Conservation (phyloP, 2,329 filamentous ascomycete genomes). For the Verticillium isaacii region DNA sequence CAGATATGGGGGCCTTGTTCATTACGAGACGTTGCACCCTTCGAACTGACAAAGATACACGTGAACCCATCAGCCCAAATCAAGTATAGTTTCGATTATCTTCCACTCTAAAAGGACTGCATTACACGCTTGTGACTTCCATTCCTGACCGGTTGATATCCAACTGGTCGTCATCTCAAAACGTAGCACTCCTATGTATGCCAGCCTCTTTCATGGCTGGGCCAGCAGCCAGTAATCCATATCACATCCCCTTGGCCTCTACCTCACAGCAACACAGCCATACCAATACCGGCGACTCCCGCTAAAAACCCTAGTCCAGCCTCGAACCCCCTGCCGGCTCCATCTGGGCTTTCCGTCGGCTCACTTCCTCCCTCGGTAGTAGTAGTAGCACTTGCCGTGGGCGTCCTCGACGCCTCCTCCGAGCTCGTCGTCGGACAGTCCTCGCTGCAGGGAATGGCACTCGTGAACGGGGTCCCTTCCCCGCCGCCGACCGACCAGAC, state of each 20-base stretch:
- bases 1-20: no score
- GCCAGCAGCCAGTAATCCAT: no score
- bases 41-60: no score
- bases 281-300: background rate
- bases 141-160: no score
- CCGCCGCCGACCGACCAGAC: slow-evolving; percentile 18
- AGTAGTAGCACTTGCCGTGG: background rate
- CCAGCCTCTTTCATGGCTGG: background rate
- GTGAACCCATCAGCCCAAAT: no score
- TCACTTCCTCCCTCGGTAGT: background rate
- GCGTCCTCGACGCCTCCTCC: background rate
- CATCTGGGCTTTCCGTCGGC: background rate
- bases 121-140: no score
- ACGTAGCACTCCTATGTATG: background rate
- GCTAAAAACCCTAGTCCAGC: background rate
- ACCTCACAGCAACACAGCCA: slow-evolving; percentile 2
- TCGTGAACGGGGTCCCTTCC: slow-evolving; percentile 30
- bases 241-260: background rate
- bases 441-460: slow-evolving; percentile 35
- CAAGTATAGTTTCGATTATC: no score
- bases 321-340: background rate
- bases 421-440: slow-evolving; percentile 29
- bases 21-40: no score
- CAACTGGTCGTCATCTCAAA: background rate
- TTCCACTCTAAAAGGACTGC: no score